Evolutionary conservation across 1,284 basidiomycete species (phyloP).

Genomic region (Coniophora puteana): DNA sequence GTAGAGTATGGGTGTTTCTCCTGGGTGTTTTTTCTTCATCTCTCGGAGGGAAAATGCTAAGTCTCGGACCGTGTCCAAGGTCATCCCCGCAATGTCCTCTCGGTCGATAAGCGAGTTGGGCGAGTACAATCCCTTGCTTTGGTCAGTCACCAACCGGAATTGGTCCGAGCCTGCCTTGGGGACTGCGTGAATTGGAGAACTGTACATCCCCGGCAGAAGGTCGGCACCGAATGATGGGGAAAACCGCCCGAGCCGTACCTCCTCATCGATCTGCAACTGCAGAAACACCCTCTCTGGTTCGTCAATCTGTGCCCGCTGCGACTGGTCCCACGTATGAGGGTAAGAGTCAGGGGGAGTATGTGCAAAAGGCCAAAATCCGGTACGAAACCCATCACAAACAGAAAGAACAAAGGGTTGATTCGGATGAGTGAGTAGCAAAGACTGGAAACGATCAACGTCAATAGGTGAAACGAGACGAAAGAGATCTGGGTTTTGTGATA

Average conservation of each 20-base stretch:
- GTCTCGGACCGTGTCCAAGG: slow-evolving; percentile 15
- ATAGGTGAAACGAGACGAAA: slow-evolving; percentile 33
- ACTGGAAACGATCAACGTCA: slow-evolving; percentile 26
- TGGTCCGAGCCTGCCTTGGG: slow-evolving; percentile 28
- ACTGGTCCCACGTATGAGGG: slow-evolving; percentile 23
- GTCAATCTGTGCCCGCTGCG: slow-evolving; percentile 4
- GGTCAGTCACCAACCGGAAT: slow-evolving; percentile 30
- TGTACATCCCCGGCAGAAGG: slow-evolving; percentile 36
- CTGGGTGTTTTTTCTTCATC: too few relatives aligned
- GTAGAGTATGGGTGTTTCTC: slow-evolving; percentile 18
- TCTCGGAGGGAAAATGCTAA: not conserved
- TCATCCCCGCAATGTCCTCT: slow-evolving; percentile 10
- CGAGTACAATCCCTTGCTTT: slow-evolving; percentile 24
- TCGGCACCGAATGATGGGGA: slow-evolving; percentile 27
- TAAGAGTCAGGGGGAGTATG: slow-evolving; percentile 15
- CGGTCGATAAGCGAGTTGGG: slow-evolving; percentile 29
- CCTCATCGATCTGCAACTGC: slow-evolving; percentile 21
- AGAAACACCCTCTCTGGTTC: slow-evolving; percentile 15
- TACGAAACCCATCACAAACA: slow-evolving; percentile 24
- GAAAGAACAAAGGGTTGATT: slow-evolving; percentile 32
- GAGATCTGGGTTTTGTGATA: slow-evolving; percentile 21
- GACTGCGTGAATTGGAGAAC: slow-evolving; percentile 29
- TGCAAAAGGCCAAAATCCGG: slow-evolving; percentile 42
- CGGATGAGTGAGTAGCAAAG: slow-evolving; percentile 21
- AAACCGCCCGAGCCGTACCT: slow-evolving; percentile 24